These are phyloP conservation scores for Capsella rubella DNA, from an alignment of 441 rosid species.

Conservation along the genomic window DNA sequence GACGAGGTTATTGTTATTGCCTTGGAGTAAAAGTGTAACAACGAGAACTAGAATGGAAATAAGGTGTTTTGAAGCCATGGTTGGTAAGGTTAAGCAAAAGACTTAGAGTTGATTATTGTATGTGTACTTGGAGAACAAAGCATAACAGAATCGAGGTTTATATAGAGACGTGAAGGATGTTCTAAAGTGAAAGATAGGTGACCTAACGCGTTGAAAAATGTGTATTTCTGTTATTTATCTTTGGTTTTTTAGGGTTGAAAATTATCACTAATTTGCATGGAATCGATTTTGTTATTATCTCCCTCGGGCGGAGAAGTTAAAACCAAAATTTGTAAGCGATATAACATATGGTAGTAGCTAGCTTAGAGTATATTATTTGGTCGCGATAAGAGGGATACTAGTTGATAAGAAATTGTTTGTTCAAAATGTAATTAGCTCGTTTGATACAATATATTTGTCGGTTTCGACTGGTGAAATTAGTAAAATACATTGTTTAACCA, in stretches of 20 bases:
- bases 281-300: slow-evolving; percentile 15
- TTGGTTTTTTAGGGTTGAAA: background rate
- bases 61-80: slow-evolving; percentile 50
- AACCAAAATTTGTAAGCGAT: slow-evolving; percentile 22
- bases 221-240: slow-evolving; percentile 8
- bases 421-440: too few species aligned
- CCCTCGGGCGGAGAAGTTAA: slow-evolving; percentile 16
- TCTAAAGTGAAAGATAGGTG: slow-evolving; percentile 49
- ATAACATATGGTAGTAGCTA: too few species aligned
- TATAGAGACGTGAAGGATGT: slow-evolving; percentile 46
- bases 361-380: too few species aligned
- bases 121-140: slow-evolving; percentile 28
- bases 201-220: slow-evolving; percentile 74
- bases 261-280: slow-evolving; percentile 26
- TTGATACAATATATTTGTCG: too few species aligned
- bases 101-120: slow-evolving; percentile 30
- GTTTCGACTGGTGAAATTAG: too few species aligned
- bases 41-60: slow-evolving; percentile 31
- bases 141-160: slow-evolving; percentile 46
- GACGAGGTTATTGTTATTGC: slow-evolving; percentile 41
- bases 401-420: too few species aligned
- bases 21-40: slow-evolving; percentile 47
- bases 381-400: too few species aligned
- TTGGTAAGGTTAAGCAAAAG: slow-evolving; percentile 13
- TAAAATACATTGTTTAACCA: background rate